phyloP scores from a whole-genome alignment of 306 rosid species.

The Benincasa hispida region DNA sequence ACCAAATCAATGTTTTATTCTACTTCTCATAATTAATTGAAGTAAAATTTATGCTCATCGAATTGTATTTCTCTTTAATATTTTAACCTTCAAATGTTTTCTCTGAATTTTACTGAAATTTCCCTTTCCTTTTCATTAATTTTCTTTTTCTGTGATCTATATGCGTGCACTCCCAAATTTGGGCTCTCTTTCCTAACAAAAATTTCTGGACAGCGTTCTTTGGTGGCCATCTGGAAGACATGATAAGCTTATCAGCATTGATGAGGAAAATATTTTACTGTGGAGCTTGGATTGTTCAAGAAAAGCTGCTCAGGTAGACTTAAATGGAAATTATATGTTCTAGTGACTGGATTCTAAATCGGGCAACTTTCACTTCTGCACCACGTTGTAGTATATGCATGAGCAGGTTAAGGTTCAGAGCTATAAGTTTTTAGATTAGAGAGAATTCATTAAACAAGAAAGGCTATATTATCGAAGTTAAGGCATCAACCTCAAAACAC shows the following conservation, averaged over 20 bases:
- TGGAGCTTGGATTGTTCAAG: slow-evolving; percentile 87
- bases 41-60: background rate
- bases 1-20: background rate
- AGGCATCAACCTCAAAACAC: background rate
- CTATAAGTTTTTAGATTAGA: background rate
- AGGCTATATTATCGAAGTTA: background rate
- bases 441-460: background rate
- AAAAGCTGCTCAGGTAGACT: slow-evolving; percentile 71
- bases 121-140: background rate
- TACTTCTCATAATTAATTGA: background rate
- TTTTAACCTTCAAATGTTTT: background rate
- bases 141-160: background rate
- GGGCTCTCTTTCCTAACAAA: background rate
- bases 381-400: background rate
- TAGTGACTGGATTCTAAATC: background rate
- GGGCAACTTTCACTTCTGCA: background rate
- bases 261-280: slow-evolving; percentile 59
- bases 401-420: background rate
- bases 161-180: background rate
- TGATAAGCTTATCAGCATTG: slow-evolving; percentile 83
- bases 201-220: slow-evolving; percentile 46
- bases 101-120: background rate
- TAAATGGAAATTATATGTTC: background rate
- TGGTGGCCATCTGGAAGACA: slow-evolving; percentile 96
- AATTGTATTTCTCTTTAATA: background rate